Percentiles rank a stretch among this genome's conserved stretches.
These are phyloP conservation scores for Petasospora fabianii DNA, from an alignment of 1,139 yeast species.

Conservation along the genomic window DNA sequence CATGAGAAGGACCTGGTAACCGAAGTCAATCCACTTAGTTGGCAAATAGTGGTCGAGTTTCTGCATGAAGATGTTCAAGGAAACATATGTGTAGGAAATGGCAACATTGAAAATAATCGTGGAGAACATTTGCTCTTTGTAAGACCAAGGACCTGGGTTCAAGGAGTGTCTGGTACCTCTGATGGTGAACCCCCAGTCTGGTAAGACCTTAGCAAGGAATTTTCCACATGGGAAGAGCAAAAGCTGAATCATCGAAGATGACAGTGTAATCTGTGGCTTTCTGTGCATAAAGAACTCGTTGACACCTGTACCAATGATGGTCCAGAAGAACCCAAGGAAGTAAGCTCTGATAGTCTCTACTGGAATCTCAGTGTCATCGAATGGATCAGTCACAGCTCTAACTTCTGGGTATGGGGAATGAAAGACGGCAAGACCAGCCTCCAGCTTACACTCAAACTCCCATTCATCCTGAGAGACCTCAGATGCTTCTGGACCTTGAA, in stretches of 20 bases:
- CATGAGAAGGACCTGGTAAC: constrained; percentile 44
- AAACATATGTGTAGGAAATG: constrained; percentile 47
- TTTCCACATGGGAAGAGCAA: constrained; percentile 56
- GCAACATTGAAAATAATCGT: constrained; percentile 34
- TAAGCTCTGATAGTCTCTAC: constrained; percentile 59
- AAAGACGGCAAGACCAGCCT: constrained; percentile 41
- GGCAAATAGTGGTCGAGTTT: constrained; percentile 23
- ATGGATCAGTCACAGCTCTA: constrained; percentile 51
- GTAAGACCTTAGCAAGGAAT: constrained; percentile 36
- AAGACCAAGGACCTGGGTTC: constrained; percentile 62
- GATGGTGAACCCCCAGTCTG: constrained; percentile 44
- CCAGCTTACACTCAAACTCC: constrained; percentile 26
- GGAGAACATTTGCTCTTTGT: constrained; percentile 65
- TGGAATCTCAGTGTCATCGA: constrained; percentile 45
- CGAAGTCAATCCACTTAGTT: constrained; percentile 40
- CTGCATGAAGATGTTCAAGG: constrained; percentile 56
- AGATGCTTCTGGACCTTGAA: constrained; percentile 23
- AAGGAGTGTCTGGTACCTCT: constrained; percentile 38
- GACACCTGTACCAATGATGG: constrained; percentile 50
- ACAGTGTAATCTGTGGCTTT: constrained; percentile 44
- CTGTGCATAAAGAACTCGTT: constrained; percentile 57
- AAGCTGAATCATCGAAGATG: constrained; percentile 49
- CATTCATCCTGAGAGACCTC: constrained; percentile 4
- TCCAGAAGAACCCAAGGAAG: constrained; percentile 52
- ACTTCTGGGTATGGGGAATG: constrained; percentile 66